A percentile compares a stretch with the other conserved stretches of the same genome.
Conservation (phyloP, 2,329 filamentous ascomycete genomes). For the Escovopsis weberi region DNA sequence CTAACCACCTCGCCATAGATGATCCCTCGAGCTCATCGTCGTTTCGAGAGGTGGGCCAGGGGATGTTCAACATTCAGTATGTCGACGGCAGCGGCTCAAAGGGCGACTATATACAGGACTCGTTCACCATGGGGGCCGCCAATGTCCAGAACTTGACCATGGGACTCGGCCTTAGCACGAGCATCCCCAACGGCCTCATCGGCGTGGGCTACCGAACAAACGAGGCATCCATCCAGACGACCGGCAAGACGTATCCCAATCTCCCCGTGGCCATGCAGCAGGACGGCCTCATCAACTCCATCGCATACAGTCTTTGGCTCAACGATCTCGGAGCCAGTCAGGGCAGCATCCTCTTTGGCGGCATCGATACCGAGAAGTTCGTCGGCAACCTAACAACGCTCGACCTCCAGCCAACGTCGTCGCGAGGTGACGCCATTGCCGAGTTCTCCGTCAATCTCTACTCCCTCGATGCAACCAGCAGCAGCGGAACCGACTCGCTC, state of each 20-base stretch:
- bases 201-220: conserved; percentile 46
- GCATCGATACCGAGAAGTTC: conserved; percentile 66
- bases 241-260: conserved; percentile 32
- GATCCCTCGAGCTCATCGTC: conserved; percentile 25
- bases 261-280: conserved; percentile 51
- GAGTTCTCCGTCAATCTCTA: conserved; percentile 36
- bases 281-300: conserved; percentile 47
- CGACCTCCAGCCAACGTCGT: conserved; percentile 32
- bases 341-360: conserved; percentile 65
- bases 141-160: conserved; percentile 41
- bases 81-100: conserved; percentile 42
- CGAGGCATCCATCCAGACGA: conserved; percentile 26
- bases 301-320: conserved; percentile 59
- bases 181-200: conserved; percentile 41
- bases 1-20: conserved; percentile 22
- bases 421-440: conserved; percentile 25
- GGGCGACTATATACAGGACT: conserved; percentile 45
- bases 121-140: conserved; percentile 38
- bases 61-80: conserved; percentile 43
- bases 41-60: conserved; percentile 26
- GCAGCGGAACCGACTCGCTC: conserved; percentile 33
- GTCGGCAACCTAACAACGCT: conserved; percentile 46
- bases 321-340: conserved; percentile 44
- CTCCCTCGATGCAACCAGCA: conserved; percentile 31
- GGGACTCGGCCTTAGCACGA: conserved; percentile 40